A percentile compares a stretch with the other conserved stretches of the same genome.
phyloP scores from a whole-genome alignment of 2,329 filamentous ascomycete species.

The Teratosphaeria nubilosa region DNA sequence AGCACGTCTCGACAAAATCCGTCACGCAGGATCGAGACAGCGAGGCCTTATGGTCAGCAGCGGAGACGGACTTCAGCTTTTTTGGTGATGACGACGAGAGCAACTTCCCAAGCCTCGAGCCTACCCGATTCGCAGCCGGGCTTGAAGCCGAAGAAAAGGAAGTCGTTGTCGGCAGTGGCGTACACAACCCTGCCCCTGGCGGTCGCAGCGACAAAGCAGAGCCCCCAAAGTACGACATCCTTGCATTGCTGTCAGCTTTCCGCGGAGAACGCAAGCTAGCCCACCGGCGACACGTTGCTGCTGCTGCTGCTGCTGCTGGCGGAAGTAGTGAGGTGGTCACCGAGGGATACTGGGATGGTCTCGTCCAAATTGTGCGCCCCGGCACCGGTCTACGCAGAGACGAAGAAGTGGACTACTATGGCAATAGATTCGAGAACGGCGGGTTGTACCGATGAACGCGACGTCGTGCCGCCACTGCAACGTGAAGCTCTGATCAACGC shows the following conservation, averaged over 20 bases:
- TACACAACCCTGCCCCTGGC: neutral
- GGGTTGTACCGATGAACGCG: slow-evolving; percentile 18
- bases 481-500: neutral
- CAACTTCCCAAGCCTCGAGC: slow-evolving; percentile 18
- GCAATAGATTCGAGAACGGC: slow-evolving; percentile 20
- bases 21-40: slow-evolving; percentile 50
- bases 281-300: slow-evolving; percentile 30
- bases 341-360: slow-evolving; percentile 50
- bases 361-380: slow-evolving; percentile 47
- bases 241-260: slow-evolving; percentile 45
- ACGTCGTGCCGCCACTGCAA: neutral
- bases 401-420: slow-evolving; percentile 26
- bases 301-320: slow-evolving; percentile 22
- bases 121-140: slow-evolving; percentile 8
- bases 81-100: slow-evolving; percentile 48
- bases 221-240: slow-evolving; percentile 37
- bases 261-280: slow-evolving; percentile 42
- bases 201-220: neutral
- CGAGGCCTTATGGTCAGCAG: slow-evolving; percentile 50
- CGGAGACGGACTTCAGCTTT: slow-evolving; percentile 45
- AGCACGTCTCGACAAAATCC: slow-evolving; percentile 39
- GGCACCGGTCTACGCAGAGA: slow-evolving; percentile 14
- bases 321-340: slow-evolving; percentile 29
- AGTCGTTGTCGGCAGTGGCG: slow-evolving; percentile 1
- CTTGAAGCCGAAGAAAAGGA: slow-evolving; percentile 14